Percentiles rank a stretch among this genome's conserved stretches.
Conservation (phyloP, 257 asterid species). For the Solanum pimpinellifolium region DNA sequence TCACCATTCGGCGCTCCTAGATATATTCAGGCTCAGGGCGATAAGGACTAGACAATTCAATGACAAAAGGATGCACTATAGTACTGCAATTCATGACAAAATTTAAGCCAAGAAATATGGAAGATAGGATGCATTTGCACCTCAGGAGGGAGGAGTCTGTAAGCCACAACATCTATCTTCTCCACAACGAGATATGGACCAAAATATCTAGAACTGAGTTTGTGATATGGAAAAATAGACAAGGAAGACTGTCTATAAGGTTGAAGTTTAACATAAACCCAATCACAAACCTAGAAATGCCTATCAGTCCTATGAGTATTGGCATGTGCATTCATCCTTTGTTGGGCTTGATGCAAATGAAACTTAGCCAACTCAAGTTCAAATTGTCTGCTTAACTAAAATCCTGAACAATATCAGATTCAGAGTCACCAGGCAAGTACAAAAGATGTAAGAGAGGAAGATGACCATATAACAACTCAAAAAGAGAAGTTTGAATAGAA, state of each 20-base stretch:
- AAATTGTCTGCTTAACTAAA: no score
- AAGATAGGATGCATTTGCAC: neutral
- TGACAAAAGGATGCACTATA: neutral
- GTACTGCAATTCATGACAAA: neutral
- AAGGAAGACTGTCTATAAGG: neutral
- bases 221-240: neutral
- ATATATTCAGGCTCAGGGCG: neutral
- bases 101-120: neutral
- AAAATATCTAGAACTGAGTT: neutral
- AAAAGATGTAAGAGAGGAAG: neutral
- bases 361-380: neutral
- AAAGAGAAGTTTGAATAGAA: neutral
- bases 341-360: neutral
- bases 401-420: neutral
- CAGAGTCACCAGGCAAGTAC: neutral
- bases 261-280: neutral
- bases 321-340: neutral
- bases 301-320: neutral
- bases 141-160: neutral
- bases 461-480: neutral
- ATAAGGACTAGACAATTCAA: neutral
- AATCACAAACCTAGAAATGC: neutral
- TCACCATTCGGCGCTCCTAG: neutral
- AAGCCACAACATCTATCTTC: neutral
- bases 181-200: neutral